Evolutionary conservation across 768 basidiomycete genomes (phyloP).

Genomic region (Xerocomellus chrysenteron): DNA sequence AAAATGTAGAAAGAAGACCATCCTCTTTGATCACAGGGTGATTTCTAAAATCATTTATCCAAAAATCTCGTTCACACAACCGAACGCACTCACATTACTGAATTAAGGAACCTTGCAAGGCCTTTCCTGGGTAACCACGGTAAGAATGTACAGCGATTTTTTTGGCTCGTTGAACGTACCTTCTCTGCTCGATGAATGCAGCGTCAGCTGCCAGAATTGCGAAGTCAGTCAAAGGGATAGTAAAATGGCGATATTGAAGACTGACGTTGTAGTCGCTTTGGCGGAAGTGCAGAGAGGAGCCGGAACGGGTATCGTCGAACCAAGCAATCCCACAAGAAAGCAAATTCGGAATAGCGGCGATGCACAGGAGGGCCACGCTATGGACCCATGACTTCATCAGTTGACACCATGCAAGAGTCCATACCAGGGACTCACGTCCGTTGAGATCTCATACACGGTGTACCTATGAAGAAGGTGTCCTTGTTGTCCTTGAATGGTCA

Average conservation of each 20-base stretch:
- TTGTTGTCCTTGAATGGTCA: slow-evolving; percentile 81
- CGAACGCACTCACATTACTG: slow-evolving; percentile 58
- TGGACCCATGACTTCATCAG: slow-evolving; percentile 12
- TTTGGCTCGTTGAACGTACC: slow-evolving; percentile 41
- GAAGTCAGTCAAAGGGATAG: slow-evolving; percentile 4
- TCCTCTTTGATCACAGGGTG: slow-evolving; percentile 92
- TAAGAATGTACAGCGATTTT: neutral
- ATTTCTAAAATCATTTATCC: slow-evolving; percentile 51
- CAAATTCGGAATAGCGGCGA: slow-evolving; percentile 92
- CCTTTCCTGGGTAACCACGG: slow-evolving; percentile 57
- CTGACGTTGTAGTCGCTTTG: slow-evolving; percentile 89
- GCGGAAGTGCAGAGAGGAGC: slow-evolving; percentile 81
- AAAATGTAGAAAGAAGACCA: slow-evolving; percentile 75
- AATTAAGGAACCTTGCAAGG: slow-evolving; percentile 75
- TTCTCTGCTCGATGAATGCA: slow-evolving; percentile 86
- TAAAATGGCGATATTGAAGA: slow-evolving; percentile 9
- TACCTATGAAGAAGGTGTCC: slow-evolving; percentile 90
- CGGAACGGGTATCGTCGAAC: slow-evolving; percentile 91
- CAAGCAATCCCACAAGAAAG: slow-evolving; percentile 85
- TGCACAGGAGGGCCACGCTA: slow-evolving; percentile 69
- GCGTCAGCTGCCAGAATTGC: slow-evolving; percentile 65
- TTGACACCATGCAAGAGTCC: slow-evolving; percentile 8
- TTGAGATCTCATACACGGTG: slow-evolving; percentile 77
- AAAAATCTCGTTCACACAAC: neutral
- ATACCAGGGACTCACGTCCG: slow-evolving; percentile 57